These are phyloP conservation scores for Diplocarpon mali DNA, from an alignment of 2,329 filamentous ascomycete genomes.

Conservation along the genomic window DNA sequence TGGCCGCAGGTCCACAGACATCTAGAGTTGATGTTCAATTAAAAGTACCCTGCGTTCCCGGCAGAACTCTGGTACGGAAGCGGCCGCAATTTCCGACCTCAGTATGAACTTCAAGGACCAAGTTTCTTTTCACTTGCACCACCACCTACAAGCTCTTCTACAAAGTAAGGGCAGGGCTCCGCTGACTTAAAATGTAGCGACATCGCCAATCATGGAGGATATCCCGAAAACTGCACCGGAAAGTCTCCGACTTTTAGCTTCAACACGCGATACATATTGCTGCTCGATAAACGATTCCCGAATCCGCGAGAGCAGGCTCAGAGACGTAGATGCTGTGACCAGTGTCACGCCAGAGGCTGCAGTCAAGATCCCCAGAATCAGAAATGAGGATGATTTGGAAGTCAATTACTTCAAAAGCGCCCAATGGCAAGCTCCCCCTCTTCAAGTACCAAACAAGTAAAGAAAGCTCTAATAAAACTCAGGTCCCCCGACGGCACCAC, in stretches of 20 bases:
- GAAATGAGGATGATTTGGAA: slow-evolving; percentile 16
- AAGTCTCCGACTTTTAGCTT: slow-evolving; percentile 20
- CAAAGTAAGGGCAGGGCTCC: too few relatives aligned
- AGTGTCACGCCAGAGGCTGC: neutral
- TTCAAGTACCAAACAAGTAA: neutral
- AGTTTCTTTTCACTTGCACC: too few relatives aligned
- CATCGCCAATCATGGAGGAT: slow-evolving; percentile 13
- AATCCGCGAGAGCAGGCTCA: slow-evolving; percentile 15
- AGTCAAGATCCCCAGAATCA: neutral
- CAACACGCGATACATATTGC: slow-evolving; percentile 22
- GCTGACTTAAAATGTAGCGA: slow-evolving; percentile 5
- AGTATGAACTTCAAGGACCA: too few relatives aligned
- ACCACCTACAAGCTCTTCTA: too few relatives aligned
- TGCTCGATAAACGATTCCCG: slow-evolving; percentile 23
- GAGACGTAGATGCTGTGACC: neutral
- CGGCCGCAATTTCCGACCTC: too few relatives aligned
- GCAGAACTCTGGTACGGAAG: too few relatives aligned
- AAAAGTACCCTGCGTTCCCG: too few relatives aligned
- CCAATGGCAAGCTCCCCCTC: slow-evolving; percentile 23
- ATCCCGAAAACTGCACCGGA: slow-evolving; percentile 11
- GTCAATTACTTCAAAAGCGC: slow-evolving; percentile 28
- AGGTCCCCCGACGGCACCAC: slow-evolving; percentile 33
- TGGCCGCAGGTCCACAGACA: too few relatives aligned
- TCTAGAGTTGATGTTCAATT: too few relatives aligned
- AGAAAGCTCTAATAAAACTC: slow-evolving; percentile 5